Percentiles rank a stretch among this genome's conserved stretches.
These are phyloP conservation scores for Flaveria brownii DNA, from an alignment of 129 eudicot species.

Conservation along the genomic window DNA sequence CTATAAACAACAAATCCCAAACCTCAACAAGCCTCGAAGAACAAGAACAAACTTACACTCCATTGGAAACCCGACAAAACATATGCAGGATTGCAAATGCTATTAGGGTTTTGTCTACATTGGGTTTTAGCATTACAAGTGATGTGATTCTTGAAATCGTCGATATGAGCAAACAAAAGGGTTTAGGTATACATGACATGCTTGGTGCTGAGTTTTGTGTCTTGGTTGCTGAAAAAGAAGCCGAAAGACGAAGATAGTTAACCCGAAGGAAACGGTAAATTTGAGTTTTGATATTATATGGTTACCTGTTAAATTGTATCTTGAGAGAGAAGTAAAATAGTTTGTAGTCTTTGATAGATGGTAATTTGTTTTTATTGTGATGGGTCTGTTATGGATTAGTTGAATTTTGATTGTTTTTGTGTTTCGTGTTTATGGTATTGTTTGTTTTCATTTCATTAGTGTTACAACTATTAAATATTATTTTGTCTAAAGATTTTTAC, in stretches of 20 bases:
- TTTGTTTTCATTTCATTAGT: background rate
- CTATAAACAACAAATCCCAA: slow-evolving; percentile 29
- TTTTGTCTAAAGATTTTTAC: background rate
- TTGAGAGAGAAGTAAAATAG: slow-evolving; percentile 21
- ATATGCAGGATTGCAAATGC: slow-evolving; percentile 88
- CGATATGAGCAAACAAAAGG: slow-evolving; percentile 46
- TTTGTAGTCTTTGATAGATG: slow-evolving; percentile 26
- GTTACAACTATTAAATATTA: background rate
- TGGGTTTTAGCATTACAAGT: slow-evolving; percentile 67
- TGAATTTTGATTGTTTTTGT: background rate
- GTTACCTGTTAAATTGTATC: slow-evolving; percentile 4
- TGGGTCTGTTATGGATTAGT: slow-evolving; percentile 15
- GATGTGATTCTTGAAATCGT: slow-evolving; percentile 64
- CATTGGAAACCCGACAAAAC: slow-evolving; percentile 57
- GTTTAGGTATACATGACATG: slow-evolving; percentile 75
- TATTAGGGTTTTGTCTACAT: slow-evolving; percentile 60
- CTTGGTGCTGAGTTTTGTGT: slow-evolving; percentile 92
- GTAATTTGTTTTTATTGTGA: slow-evolving; percentile 22
- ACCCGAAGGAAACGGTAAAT: slow-evolving; percentile 43
- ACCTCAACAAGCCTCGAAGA: slow-evolving; percentile 32
- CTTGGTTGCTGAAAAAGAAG: slow-evolving; percentile 83
- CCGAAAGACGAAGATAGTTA: slow-evolving; percentile 55
- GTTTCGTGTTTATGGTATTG: background rate
- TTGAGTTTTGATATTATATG: background rate
- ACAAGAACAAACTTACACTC: slow-evolving; percentile 53